Conservation (phyloP, 805 yeast species). For the Ascoidea tarda region DNA sequence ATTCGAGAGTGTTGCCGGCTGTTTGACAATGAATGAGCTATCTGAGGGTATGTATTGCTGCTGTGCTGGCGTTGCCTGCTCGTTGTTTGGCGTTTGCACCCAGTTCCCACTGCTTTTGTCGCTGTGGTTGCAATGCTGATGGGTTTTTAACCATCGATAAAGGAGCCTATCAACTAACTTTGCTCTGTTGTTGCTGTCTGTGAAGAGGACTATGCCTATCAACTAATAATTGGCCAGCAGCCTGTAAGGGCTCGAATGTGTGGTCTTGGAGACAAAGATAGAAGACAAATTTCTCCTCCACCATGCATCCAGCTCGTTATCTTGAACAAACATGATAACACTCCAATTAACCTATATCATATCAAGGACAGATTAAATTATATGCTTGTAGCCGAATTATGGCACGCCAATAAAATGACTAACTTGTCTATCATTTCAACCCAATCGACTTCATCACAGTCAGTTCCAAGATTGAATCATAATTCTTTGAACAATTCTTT, state of each 20-base stretch:
- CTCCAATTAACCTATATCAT: too few species aligned
- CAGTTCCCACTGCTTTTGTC: too few species aligned
- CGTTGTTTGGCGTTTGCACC: too few species aligned
- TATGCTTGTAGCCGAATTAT: conserved; percentile 25
- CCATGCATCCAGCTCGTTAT: conserved; percentile 16
- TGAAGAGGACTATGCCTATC: background rate
- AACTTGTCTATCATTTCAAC: conserved; percentile 10
- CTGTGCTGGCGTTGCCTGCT: too few species aligned
- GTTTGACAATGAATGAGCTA: background rate
- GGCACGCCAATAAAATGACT: conserved; percentile 21
- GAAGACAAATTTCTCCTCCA: conserved; percentile 20
- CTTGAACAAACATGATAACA: conserved; percentile 4
- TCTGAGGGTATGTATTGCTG: background rate
- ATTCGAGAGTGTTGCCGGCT: background rate
- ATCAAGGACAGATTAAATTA: conserved; percentile 4
- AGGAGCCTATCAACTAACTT: too few species aligned
- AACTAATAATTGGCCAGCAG: conserved; percentile 23
- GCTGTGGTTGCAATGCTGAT: too few species aligned
- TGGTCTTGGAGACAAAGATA: conserved; percentile 27
- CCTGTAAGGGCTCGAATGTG: conserved; percentile 33
- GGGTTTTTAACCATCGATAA: too few species aligned
- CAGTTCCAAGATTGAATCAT: too few species aligned
- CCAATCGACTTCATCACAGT: conserved; percentile 1
- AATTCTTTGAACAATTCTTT: too few species aligned
- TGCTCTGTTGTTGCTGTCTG: too few species aligned